Base-by-base conservation (phyloP, 495 filamentous ascomycete species). In the Beverwykella pulmonaria region DNA sequence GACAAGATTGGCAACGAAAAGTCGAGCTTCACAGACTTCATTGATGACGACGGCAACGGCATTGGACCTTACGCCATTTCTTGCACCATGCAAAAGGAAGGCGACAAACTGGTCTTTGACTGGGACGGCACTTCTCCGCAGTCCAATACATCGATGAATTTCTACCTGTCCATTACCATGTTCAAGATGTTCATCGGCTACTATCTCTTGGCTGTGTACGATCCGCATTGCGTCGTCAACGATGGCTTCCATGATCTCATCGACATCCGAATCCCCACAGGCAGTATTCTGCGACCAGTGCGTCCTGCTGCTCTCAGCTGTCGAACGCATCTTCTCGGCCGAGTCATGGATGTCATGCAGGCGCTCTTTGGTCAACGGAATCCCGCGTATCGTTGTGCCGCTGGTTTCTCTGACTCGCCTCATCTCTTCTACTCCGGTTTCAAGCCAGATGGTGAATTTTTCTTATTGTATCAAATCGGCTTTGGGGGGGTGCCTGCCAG, bases 151-250 rank as follows among this genome's bases (percentile, higher is more conserved):
- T 78, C 79, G 30, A 82, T 83, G 72, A 83, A 83, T 63, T 83
- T 79, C 60, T 83, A 79, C 57, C 74, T 83, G 0, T 80, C 74
- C 14, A 77, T 79, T 50, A 81, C 80, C 14, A 82, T 83, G 82
- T 83, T 83, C 77, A 77, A 75, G 47, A 82, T 83, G 79, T 81
- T 83, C 47, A 78, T 82, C 53, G 80, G 79, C 0, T 82, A 80
- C 64, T 83, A 82, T 59, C 73, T 82, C 17, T 76, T 82, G 23
- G 77, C 79, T 3, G 80, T 81, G 0, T 80, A 80, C 9, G 79
- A 80, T 1, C 78, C 80, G 0, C 78, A 80, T 76, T 57, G 92
- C 76, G 50, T 83, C 77, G 30, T 74, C 56, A 22, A 87, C 70
- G 41, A 83, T 75, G 2, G 66, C 62, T 82, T 82, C 71, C 81